Conservation (phyloP, 179 eudicot genomes). For the Pouteria campechiana region DNA sequence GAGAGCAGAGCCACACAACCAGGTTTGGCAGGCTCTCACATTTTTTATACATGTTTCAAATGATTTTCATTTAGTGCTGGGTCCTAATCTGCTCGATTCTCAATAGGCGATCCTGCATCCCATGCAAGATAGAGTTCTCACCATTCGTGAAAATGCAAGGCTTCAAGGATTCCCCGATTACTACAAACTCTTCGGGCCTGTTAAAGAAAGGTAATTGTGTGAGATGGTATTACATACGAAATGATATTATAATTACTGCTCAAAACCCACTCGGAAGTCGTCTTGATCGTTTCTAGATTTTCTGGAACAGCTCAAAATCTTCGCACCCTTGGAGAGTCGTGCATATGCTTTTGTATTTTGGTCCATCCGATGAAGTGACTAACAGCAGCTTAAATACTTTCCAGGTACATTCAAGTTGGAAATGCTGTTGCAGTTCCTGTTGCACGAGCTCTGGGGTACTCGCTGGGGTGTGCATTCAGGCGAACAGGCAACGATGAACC, state of each 20-base stretch:
- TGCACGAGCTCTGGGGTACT: slow-evolving; percentile 71
- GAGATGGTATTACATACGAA: too few species aligned
- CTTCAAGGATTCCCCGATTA: slow-evolving; percentile 74
- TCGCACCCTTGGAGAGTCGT: too few species aligned
- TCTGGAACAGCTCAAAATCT: too few species aligned
- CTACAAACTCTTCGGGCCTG: slow-evolving; percentile 41
- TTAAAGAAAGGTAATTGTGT: slow-evolving; percentile 66
- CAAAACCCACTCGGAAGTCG: too few species aligned
- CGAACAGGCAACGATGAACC: slow-evolving; percentile 41
- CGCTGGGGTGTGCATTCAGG: slow-evolving; percentile 72
- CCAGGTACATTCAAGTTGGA: slow-evolving; percentile 93
- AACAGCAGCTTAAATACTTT: too few species aligned
- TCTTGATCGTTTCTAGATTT: too few species aligned
- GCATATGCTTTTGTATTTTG: too few species aligned
- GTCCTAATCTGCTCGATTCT: background rate
- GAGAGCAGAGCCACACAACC: slow-evolving; percentile 58
- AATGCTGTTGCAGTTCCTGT: slow-evolving; percentile 92
- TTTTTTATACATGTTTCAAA: background rate
- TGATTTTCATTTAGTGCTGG: background rate
- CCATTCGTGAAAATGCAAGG: slow-evolving; percentile 76
- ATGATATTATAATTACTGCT: too few species aligned
- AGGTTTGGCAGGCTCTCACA: slow-evolving; percentile 2
- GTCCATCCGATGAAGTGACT: too few species aligned
- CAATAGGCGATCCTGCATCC: slow-evolving; percentile 52
- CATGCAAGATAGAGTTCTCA: slow-evolving; percentile 54